A percentile compares a stretch with the other conserved stretches of the same genome.
Conservation (phyloP, 1,284 basidiomycete species). For the Coniophora puteana region DNA sequence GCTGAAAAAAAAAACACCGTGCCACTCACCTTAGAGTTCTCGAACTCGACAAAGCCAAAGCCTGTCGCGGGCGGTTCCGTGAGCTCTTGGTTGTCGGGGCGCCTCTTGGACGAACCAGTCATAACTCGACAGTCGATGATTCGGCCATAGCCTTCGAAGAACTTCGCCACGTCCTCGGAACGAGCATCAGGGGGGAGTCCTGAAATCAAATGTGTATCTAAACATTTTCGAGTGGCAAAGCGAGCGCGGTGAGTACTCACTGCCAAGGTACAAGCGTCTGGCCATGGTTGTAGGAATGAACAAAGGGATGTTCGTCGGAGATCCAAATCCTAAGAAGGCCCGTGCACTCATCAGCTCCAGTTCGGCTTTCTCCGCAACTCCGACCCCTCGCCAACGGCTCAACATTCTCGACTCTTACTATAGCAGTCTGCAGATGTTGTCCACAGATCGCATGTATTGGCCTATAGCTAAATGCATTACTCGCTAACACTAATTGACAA, state of each 20-base stretch:
- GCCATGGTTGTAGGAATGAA: conserved; percentile 60
- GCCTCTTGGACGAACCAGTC: conserved; percentile 60
- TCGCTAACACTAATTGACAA: too few species aligned
- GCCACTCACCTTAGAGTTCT: conserved; percentile 61
- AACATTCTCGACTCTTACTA: background rate
- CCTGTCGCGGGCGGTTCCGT: conserved; percentile 39
- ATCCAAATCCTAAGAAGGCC: conserved; percentile 32
- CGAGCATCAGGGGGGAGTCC: conserved; percentile 78
- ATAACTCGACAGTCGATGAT: conserved; percentile 92
- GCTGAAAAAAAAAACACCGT: background rate
- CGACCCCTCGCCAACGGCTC: conserved; percentile 12
- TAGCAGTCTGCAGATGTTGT: conserved; percentile 1
- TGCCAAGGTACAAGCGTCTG: conserved; percentile 80
- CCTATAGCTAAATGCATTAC: too few species aligned
- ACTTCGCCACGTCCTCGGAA: conserved; percentile 76
- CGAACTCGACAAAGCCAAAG: conserved; percentile 95
- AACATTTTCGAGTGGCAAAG: background rate
- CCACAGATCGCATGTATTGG: conserved; percentile 8
- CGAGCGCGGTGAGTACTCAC: conserved; percentile 37
- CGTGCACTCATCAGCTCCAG: too few species aligned
- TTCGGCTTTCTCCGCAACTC: too few species aligned
- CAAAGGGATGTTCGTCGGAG: conserved; percentile 30
- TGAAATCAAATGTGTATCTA: conserved; percentile 24
- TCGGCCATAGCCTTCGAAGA: conserved; percentile 83
- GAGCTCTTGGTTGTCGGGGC: conserved; percentile 13